Percentiles rank a stretch among this genome's conserved stretches.
These are phyloP conservation scores for Stagonosporopsis rhizophila DNA, from an alignment of 2,329 filamentous ascomycete genomes.

Conservation along the genomic window DNA sequence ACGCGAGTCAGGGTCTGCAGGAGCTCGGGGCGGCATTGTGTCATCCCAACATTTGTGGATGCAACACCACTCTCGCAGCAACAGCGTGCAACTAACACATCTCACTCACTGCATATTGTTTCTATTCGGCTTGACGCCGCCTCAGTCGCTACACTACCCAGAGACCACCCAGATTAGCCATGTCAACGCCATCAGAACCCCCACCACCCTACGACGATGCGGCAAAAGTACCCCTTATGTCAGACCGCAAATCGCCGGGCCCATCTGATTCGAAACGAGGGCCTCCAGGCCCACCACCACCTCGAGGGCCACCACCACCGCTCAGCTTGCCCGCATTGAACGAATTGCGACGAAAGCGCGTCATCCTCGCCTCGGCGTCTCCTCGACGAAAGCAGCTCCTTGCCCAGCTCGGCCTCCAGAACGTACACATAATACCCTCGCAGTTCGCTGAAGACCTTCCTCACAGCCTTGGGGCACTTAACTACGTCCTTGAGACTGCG, in stretches of 20 bases:
- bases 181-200: constrained; percentile 29
- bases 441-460: constrained; percentile 84
- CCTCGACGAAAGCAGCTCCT: constrained; percentile 85
- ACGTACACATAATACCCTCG: constrained; percentile 85
- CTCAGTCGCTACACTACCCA: not conserved
- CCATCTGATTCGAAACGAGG: constrained; percentile 21
- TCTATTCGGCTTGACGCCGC: not conserved
- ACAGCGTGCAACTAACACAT: not conserved
- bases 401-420: constrained; percentile 78
- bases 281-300: constrained; percentile 59
- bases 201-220: constrained; percentile 54
- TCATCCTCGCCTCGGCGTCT: constrained; percentile 90
- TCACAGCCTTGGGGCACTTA: constrained; percentile 86
- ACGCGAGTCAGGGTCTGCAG: constrained; percentile 12
- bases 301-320: constrained; percentile 67
- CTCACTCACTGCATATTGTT: constrained; percentile 7
- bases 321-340: constrained; percentile 82
- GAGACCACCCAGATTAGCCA: not conserved
- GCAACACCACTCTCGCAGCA: constrained; percentile 1
- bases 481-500: constrained; percentile 91
- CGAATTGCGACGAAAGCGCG: constrained; percentile 76
- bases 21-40: constrained; percentile 12
- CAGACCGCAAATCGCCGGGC: constrained; percentile 27
- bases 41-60: constrained; percentile 14
- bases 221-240: constrained; percentile 30